Evolutionary conservation across 2,329 filamentous ascomycete species (phyloP).

Genomic region (Fusarium sp.): DNA sequence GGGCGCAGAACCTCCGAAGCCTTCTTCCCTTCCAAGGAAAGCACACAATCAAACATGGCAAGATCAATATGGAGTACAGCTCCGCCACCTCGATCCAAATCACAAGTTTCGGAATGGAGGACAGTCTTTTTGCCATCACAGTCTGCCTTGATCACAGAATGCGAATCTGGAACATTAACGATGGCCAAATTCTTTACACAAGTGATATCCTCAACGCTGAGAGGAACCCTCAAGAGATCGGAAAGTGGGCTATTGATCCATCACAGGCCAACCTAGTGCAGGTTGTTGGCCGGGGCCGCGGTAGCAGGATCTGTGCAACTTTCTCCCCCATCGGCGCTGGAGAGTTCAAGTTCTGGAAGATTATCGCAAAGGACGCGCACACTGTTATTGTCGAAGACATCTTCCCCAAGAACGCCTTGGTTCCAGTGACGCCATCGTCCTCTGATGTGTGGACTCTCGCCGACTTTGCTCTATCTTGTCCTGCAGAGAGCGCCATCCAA

Average conservation of each 20-base stretch:
- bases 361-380: conserved; percentile 73
- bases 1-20: conserved; percentile 73
- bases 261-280: conserved; percentile 81
- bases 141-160: conserved; percentile 90
- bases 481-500: conserved; percentile 64
- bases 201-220: conserved; percentile 80
- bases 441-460: conserved; percentile 84
- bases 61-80: conserved; percentile 72
- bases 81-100: conserved; percentile 73
- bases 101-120: conserved; percentile 61
- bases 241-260: conserved; percentile 83
- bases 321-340: conserved; percentile 89
- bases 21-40: conserved; percentile 74
- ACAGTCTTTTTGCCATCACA: conserved; percentile 73
- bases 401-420: conserved; percentile 69
- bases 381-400: conserved; percentile 76
- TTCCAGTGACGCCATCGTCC: conserved; percentile 75
- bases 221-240: conserved; percentile 72
- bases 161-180: conserved; percentile 89
- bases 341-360: conserved; percentile 93
- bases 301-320: conserved; percentile 73
- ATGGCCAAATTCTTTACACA: conserved; percentile 79
- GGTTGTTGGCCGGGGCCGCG: conserved; percentile 69
- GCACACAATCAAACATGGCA: conserved; percentile 72
- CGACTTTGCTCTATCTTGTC: conserved; percentile 75